These are phyloP conservation scores for Brettanomyces bruxellensis DNA, from an alignment of 805 yeast genomes.

Conservation along the genomic window DNA sequence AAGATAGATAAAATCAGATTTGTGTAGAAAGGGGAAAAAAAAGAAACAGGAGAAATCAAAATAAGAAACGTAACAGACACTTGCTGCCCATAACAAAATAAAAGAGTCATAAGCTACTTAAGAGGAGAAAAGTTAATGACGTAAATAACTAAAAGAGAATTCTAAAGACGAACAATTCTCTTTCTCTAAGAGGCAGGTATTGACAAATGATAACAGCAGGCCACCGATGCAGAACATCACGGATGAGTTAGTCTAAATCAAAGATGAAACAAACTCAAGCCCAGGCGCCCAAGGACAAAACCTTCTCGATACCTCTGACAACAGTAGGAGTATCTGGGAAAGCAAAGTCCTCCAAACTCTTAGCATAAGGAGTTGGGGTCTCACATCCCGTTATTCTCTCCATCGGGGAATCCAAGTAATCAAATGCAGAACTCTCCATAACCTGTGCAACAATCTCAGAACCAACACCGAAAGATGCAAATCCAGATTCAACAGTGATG, in stretches of 20 bases:
- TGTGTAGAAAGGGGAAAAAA: background rate
- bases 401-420: constrained; percentile 96
- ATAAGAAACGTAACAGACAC: background rate
- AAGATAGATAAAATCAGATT: background rate
- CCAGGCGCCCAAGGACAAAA: constrained; percentile 46
- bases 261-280: constrained; percentile 7
- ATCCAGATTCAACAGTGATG: constrained; percentile 93
- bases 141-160: constrained; percentile 1
- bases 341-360: constrained; percentile 93
- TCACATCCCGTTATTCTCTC: constrained; percentile 99
- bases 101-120: background rate
- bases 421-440: constrained; percentile 98
- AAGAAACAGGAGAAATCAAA: background rate
- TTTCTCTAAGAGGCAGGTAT: too few relatives aligned
- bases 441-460: constrained; percentile 96
- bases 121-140: too few relatives aligned
- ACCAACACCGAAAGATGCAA: constrained; percentile 98
- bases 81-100: background rate
- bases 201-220: too few relatives aligned
- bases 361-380: constrained; percentile 98
- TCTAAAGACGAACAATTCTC: background rate
- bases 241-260: too few relatives aligned
- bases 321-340: constrained; percentile 95
- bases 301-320: constrained; percentile 78
- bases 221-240: too few relatives aligned